These are phyloP conservation scores for Panicum hallii DNA, from an alignment of 202 grass and related monocot genomes.

Conservation along the genomic window DNA sequence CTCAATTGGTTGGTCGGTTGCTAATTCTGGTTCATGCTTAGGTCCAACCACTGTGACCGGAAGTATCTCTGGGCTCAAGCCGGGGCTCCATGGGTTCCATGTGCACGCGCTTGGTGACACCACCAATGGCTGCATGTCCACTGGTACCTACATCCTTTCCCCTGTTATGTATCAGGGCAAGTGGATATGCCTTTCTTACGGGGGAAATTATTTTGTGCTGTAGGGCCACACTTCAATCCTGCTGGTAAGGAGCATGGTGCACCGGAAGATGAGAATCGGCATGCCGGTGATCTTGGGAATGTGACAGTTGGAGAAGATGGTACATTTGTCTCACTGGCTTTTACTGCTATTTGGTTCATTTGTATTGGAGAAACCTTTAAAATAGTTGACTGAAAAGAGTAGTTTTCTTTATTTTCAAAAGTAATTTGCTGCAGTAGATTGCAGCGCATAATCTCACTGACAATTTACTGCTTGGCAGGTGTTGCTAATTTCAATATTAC, in stretches of 20 bases:
- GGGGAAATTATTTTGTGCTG: neutral
- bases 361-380: neutral
- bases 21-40: constrained; percentile 34
- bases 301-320: constrained; percentile 68
- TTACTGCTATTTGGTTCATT: neutral
- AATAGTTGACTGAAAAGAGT: neutral
- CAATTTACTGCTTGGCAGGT: constrained; percentile 46
- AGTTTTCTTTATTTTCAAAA: neutral
- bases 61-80: constrained; percentile 74
- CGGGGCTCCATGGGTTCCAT: constrained; percentile 84
- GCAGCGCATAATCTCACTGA: neutral
- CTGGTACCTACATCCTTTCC: constrained; percentile 52
- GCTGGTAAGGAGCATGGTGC: constrained; percentile 78
- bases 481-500: constrained; percentile 64
- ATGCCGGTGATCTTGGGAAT: constrained; percentile 94
- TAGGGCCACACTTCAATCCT: constrained; percentile 93
- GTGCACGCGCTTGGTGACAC: constrained; percentile 88
- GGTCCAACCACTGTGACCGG: constrained; percentile 75
- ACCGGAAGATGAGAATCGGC: constrained; percentile 66
- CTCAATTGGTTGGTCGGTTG: neutral
- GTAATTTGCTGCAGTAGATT: neutral
- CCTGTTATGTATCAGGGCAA: neutral
- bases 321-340: neutral
- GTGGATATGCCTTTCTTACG: constrained; percentile 9
- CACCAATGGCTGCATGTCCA: constrained; percentile 94